phyloP scores from a whole-genome alignment of 2,329 filamentous ascomycete species.

The Immersiporthe knoxdaviesiana region DNA sequence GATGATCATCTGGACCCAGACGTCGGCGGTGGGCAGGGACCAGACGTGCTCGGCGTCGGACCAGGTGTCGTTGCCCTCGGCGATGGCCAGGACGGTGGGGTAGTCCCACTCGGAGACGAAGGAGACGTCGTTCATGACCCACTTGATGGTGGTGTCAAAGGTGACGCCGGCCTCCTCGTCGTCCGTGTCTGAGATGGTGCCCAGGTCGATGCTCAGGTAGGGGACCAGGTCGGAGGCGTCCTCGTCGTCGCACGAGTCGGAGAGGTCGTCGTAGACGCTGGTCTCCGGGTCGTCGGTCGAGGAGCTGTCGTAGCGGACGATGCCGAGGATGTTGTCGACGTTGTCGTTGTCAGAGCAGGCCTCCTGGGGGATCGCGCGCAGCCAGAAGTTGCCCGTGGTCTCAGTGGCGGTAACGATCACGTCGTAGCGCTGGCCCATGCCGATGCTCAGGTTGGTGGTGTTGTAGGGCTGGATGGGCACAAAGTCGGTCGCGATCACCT shows the following conservation, averaged over 20 bases:
- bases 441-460: constrained; percentile 11
- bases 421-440: constrained; percentile 22
- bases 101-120: constrained; percentile 23
- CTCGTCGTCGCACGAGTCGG: constrained; percentile 24
- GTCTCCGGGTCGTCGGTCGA: constrained; percentile 21
- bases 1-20: constrained; percentile 19
- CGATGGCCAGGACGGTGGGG: constrained; percentile 14
- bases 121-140: constrained; percentile 20
- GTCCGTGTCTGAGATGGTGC: not conserved
- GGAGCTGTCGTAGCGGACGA: constrained; percentile 15
- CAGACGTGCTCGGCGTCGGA: constrained; percentile 14
- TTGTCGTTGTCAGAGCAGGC: constrained; percentile 20
- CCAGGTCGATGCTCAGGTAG: constrained; percentile 21
- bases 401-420: constrained; percentile 15
- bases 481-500: constrained; percentile 15
- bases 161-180: constrained; percentile 15
- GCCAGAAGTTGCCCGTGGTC: constrained; percentile 19
- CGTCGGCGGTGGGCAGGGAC: constrained; percentile 14
- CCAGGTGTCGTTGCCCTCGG: constrained; percentile 18
- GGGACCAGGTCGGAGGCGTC: constrained; percentile 16
- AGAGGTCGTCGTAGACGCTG: constrained; percentile 12
- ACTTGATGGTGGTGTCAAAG: constrained; percentile 14
- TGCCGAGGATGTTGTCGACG: constrained; percentile 18
- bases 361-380: constrained; percentile 19
- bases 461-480: constrained; percentile 18